Base-by-base conservation (phyloP, 495 filamentous ascomycete genomes). In the Talaromyces adpressus region DNA sequence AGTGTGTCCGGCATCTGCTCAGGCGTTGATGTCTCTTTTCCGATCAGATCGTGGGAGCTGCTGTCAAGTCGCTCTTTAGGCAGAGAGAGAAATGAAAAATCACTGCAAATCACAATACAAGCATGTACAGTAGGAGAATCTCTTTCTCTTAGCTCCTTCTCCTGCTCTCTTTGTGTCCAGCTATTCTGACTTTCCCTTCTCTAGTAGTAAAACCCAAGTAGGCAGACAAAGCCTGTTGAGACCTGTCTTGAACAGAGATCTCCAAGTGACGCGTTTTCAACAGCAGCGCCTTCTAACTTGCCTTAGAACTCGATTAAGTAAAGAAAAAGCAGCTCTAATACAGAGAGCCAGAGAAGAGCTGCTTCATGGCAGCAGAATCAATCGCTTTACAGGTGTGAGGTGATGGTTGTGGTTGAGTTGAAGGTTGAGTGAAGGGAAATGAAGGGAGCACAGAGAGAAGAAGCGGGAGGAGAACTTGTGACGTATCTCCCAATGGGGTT, bases 301-400 rank as follows among this genome's bases (percentile, higher is more conserved):
- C 52, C 62, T 63, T 62, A 23, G 49, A n/a, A 49, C 65, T 66
- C 72, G 69, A 68, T 67, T 66, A 68, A 70, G 69, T 68, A 65
- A 65, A 69, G 20, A 73, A 65, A 66, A 68, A 65, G 59, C 52
- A 68, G 69, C 67, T 72, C 70, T 75, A 71, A 74, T 74, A 73
- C 72, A 68, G 73, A 72, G 71, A 77, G 67, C 73, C 73, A 71
- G 68, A 72, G 68, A 68, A 62, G 2, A 36, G 63, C 68, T 70
- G 71, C 69, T 63, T 57, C 64, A 68, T 59, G 70, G 72, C 70
- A 74, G 71, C 71, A 77, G 73, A 71, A 70, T 77, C 70, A 72
- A 75, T 76, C 70, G 73, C 73, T 78, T 81, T 81, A 81, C 78
- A 74, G 70, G 68, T 66, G 70, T 68, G 41, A 64, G 65, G 63